Evolutionary conservation across 2,329 filamentous ascomycete species (phyloP).

Genomic region (Fusarium anguioides): DNA sequence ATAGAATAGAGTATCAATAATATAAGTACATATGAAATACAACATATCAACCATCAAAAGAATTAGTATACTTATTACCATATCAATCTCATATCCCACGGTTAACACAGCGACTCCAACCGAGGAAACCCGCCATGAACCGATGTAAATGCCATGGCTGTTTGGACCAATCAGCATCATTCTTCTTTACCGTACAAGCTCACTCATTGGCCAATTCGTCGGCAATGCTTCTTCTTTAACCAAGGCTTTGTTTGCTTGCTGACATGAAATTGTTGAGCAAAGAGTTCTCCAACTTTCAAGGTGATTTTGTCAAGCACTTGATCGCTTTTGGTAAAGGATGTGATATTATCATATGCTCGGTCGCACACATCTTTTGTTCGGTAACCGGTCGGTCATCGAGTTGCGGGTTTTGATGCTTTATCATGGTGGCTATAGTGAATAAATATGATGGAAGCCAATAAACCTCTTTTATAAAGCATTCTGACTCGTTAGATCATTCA

Average conservation of each 20-base stretch:
- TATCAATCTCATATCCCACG: background rate
- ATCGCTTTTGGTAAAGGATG: constrained; percentile 2
- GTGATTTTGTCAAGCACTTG: constrained; percentile 12
- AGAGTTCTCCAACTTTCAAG: background rate
- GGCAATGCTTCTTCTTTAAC: constrained; percentile 44
- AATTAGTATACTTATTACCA: background rate
- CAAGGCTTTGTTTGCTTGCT: constrained; percentile 45
- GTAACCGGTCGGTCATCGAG: constrained; percentile 40
- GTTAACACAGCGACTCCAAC: constrained; percentile 42
- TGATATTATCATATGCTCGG: background rate
- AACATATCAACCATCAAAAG: background rate
- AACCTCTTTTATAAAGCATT: background rate
- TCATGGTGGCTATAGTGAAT: background rate
- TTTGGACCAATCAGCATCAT: constrained; percentile 23
- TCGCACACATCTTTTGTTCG: constrained; percentile 26
- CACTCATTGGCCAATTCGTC: constrained; percentile 48
- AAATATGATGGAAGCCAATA: background rate
- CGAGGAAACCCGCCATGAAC: constrained; percentile 50
- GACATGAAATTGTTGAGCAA: constrained; percentile 5
- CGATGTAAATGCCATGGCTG: constrained; percentile 36
- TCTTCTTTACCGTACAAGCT: constrained; percentile 26
- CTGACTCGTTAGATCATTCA: too few relatives aligned
- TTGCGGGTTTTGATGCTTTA: background rate
- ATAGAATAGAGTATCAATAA: too few relatives aligned
- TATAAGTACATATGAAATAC: background rate